phyloP scores from a whole-genome alignment of 768 basidiomycete genomes.

The Paxillus involutus region DNA sequence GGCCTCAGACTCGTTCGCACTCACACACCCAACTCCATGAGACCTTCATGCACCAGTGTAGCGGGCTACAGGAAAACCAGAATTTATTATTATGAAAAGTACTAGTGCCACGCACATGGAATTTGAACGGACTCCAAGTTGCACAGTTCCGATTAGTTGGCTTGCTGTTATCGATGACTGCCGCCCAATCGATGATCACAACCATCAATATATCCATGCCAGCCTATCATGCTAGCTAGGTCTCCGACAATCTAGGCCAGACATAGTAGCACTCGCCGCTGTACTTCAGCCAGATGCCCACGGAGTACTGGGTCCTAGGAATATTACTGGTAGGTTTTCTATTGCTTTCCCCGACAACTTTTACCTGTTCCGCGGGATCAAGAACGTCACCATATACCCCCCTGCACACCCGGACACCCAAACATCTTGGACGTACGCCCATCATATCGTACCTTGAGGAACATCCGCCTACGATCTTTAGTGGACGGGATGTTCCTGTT shows the following conservation, averaged over 20 bases:
- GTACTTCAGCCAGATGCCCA: conserved; percentile 57
- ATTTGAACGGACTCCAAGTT: background rate
- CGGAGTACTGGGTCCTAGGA: conserved; percentile 35
- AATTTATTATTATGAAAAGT: too few relatives aligned
- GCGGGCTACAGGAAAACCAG: too few relatives aligned
- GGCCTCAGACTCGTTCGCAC: too few relatives aligned
- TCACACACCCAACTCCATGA: too few relatives aligned
- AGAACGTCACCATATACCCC: conserved; percentile 2
- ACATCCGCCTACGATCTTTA: conserved; percentile 39
- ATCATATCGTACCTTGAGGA: conserved; percentile 49
- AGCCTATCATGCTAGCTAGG: conserved; percentile 56
- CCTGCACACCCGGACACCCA: background rate
- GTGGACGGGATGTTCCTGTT: background rate
- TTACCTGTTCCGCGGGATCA: conserved; percentile 33
- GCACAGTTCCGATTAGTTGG: conserved; percentile 19
- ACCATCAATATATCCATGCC: conserved; percentile 46
- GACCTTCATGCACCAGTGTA: too few relatives aligned
- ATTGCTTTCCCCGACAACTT: conserved; percentile 37
- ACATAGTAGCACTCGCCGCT: conserved; percentile 19
- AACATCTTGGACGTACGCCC: conserved; percentile 45
- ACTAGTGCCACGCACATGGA: background rate
- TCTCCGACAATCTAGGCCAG: conserved; percentile 44
- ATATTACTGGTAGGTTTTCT: conserved; percentile 41
- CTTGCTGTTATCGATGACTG: conserved; percentile 36
- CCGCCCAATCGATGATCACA: conserved; percentile 33